Conservation (phyloP, 192 early-diverging fungal genomes). For the Chytriomyces hyalinus region DNA sequence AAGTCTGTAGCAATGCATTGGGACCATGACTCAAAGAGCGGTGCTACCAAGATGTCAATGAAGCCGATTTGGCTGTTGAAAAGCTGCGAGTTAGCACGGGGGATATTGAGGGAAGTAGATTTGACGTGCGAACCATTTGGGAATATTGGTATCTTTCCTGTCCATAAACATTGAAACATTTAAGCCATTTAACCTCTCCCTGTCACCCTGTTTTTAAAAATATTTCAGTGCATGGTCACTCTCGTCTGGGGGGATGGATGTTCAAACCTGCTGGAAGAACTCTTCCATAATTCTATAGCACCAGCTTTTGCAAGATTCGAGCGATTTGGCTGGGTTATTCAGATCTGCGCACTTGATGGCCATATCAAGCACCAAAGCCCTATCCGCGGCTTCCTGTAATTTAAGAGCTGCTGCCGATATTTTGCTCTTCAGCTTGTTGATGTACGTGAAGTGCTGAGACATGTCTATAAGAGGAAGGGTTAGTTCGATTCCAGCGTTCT, state of each 20-base stretch:
- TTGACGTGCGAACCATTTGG: slow-evolving; percentile 55
- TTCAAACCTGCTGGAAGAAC: slow-evolving; percentile 59
- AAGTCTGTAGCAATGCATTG: slow-evolving; percentile 52
- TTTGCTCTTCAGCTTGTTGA: slow-evolving; percentile 67
- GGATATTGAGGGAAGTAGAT: neutral
- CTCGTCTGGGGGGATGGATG: neutral
- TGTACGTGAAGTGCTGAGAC: slow-evolving; percentile 63
- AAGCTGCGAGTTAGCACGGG: neutral
- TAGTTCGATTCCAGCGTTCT: neutral
- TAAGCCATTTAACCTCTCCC: slow-evolving; percentile 54
- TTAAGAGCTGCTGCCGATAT: slow-evolving; percentile 53
- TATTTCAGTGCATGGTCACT: neutral
- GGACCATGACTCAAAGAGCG: slow-evolving; percentile 59
- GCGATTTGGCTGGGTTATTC: slow-evolving; percentile 59
- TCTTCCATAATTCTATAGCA: slow-evolving; percentile 62
- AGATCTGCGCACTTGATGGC: slow-evolving; percentile 68
- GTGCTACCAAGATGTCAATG: slow-evolving; percentile 61
- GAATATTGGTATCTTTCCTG: slow-evolving; percentile 59
- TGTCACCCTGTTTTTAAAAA: slow-evolving; percentile 49
- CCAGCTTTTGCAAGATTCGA: slow-evolving; percentile 52
- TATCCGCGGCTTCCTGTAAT: slow-evolving; percentile 50
- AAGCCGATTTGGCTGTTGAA: slow-evolving; percentile 60
- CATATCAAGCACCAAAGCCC: slow-evolving; percentile 57
- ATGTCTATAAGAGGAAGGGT: slow-evolving; percentile 44
- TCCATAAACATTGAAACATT: slow-evolving; percentile 70